Conservation (phyloP, 305 asterid species). For the Fraxinus floribunda region DNA sequence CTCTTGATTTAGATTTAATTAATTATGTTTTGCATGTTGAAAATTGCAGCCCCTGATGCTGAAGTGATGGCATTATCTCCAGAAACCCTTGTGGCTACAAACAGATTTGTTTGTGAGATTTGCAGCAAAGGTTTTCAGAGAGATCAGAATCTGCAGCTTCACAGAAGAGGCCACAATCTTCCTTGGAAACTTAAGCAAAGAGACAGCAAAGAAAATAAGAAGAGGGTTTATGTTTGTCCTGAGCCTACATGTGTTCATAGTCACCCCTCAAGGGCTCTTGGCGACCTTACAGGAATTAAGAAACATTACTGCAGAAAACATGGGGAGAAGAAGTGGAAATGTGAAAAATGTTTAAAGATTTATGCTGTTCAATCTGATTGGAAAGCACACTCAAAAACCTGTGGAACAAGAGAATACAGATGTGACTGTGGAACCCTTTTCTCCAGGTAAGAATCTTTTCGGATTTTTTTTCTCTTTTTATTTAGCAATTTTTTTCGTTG, state of each 20-base stretch:
- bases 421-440: conserved; percentile 88
- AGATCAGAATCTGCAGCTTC: conserved; percentile 85
- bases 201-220: conserved; percentile 52
- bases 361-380: conserved; percentile 89
- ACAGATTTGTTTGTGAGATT: conserved; percentile 74
- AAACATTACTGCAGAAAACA: conserved; percentile 83
- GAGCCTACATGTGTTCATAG: conserved; percentile 75
- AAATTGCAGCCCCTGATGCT: conserved; percentile 67
- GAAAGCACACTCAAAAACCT: conserved; percentile 81
- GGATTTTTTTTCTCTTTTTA: not conserved
- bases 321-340: conserved; percentile 90
- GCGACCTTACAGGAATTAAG: conserved; percentile 84
- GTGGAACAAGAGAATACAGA: conserved; percentile 78
- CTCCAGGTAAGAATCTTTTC: conserved; percentile 54
- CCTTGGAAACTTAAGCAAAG: conserved; percentile 91
- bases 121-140: conserved; percentile 93
- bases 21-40: not conserved
- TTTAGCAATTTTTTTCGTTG: not conserved
- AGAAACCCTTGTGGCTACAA: conserved; percentile 63
- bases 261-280: conserved; percentile 78
- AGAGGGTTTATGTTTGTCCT: conserved; percentile 77
- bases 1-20: not conserved
- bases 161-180: conserved; percentile 83
- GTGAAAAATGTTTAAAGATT: conserved; percentile 70
- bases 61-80: conserved; percentile 86